Conservation (phyloP, 306 rosid genomes). For the Cucurbita moschata region DNA sequence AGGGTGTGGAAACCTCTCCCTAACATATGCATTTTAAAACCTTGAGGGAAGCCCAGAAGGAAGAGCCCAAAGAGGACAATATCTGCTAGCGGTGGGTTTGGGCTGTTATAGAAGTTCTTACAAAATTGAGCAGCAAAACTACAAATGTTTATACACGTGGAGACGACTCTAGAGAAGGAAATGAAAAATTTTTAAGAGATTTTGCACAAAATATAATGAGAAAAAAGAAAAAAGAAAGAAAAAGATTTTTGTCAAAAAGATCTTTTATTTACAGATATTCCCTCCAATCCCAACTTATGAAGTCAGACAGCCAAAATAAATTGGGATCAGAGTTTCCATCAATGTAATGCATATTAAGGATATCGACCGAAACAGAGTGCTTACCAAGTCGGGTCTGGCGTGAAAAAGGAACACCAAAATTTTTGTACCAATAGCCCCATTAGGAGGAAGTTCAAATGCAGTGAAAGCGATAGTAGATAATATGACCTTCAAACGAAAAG, state of each 20-base stretch:
- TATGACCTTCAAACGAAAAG: conserved; percentile 52
- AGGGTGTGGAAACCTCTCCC: too few species aligned
- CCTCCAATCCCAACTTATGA: not conserved
- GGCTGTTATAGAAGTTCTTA: not conserved
- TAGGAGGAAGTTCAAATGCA: conserved; percentile 97
- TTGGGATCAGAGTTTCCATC: not conserved
- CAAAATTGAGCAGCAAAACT: not conserved
- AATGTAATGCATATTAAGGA: not conserved
- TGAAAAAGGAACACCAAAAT: conserved; percentile 80
- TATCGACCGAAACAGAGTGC: conserved; percentile 2
- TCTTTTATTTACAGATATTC: not conserved
- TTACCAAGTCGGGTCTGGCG: conserved; percentile 93
- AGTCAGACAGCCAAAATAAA: not conserved
- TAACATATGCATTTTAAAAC: too few species aligned
- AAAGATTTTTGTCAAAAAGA: not conserved
- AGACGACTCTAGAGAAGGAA: not conserved
- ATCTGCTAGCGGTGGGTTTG: too few species aligned
- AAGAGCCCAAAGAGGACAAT: too few species aligned
- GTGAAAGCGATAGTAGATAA: conserved; percentile 91
- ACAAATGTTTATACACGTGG: not conserved
- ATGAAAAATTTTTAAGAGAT: not conserved
- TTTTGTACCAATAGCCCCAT: conserved; percentile 87
- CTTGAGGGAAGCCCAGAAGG: too few species aligned
- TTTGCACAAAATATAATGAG: not conserved
- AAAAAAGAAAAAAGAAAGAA: not conserved